phyloP scores from a whole-genome alignment of 2,329 filamentous ascomycete species.

The Cordyceps farinosa region DNA sequence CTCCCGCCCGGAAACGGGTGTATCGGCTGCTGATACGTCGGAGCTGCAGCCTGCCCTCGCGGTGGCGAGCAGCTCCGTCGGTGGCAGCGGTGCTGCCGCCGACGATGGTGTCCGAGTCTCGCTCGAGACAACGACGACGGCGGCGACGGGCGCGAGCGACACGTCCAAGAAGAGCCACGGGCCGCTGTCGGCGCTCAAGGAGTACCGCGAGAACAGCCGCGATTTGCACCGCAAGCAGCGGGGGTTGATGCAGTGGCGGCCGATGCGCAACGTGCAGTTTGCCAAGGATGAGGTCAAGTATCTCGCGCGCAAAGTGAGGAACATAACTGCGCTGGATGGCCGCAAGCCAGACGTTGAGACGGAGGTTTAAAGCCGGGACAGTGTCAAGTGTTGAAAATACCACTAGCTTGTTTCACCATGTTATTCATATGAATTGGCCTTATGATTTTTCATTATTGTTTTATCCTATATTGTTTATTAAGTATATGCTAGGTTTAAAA shows the following conservation, averaged over 20 bases:
- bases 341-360: conserved; percentile 87
- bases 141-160: conserved; percentile 24
- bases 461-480: not conserved
- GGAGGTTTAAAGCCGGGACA: conserved; percentile 46
- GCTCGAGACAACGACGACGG: conserved; percentile 38
- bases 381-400: not conserved
- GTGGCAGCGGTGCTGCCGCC: conserved; percentile 10
- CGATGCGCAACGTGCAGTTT: conserved; percentile 80
- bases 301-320: conserved; percentile 70
- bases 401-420: not conserved
- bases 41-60: conserved; percentile 21
- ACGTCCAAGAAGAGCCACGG: conserved; percentile 30
- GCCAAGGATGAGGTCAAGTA: conserved; percentile 84
- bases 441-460: conserved; percentile 7
- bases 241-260: conserved; percentile 93
- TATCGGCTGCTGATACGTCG: conserved; percentile 23
- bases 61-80: conserved; percentile 27
- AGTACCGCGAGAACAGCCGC: conserved; percentile 64
- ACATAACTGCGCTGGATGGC: conserved; percentile 73
- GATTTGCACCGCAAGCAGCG: conserved; percentile 81
- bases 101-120: conserved; percentile 31
- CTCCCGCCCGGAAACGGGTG: conserved; percentile 59
- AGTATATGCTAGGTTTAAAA: conserved; percentile 48
- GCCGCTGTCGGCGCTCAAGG: conserved; percentile 55
- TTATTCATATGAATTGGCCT: not conserved